phyloP scores from a whole-genome alignment of 257 asterid genomes.

The Penstemon davidsonii region DNA sequence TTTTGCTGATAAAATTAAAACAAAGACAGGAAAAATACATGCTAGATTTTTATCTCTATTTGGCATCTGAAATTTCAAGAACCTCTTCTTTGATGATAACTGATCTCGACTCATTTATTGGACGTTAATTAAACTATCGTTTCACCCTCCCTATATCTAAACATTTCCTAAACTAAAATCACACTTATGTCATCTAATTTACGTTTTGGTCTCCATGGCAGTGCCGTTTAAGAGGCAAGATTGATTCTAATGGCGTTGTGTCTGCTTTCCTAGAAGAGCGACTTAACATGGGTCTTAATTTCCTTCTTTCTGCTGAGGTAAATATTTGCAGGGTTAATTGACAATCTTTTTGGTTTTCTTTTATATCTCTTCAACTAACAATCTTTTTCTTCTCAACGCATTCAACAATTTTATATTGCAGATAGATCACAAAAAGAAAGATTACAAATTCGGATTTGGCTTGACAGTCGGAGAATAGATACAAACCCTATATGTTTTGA shows the following conservation, averaged over 20 bases:
- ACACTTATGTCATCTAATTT: background rate
- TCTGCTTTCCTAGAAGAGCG: slow-evolving; percentile 83
- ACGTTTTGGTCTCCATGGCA: slow-evolving; percentile 32
- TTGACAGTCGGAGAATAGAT: slow-evolving; percentile 75
- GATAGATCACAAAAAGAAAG: slow-evolving; percentile 81
- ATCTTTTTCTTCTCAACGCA: slow-evolving; percentile 1
- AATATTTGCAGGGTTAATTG: slow-evolving; percentile 17
- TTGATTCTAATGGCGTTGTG: slow-evolving; percentile 81
- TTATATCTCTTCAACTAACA: background rate
- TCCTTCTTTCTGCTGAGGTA: slow-evolving; percentile 94
- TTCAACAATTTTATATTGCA: slow-evolving; percentile 36
- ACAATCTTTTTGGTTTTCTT: background rate
- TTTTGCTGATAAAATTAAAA: background rate
- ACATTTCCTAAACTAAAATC: too few relatives aligned
- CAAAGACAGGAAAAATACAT: background rate
- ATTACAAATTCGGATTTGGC: slow-evolving; percentile 81
- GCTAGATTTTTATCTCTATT: background rate
- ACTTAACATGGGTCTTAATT: slow-evolving; percentile 80
- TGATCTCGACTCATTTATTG: slow-evolving; percentile 1
- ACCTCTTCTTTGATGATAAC: background rate
- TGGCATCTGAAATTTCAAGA: slow-evolving; percentile 6
- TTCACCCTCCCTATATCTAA: background rate
- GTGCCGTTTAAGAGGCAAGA: slow-evolving; percentile 92
- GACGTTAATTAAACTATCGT: background rate
- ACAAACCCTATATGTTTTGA: background rate